Evolutionary conservation across 2,329 filamentous ascomycete genomes (phyloP), one percentile per base, ranked within the genome.

Genomic region (Pseudocercospora vitis): DNA sequence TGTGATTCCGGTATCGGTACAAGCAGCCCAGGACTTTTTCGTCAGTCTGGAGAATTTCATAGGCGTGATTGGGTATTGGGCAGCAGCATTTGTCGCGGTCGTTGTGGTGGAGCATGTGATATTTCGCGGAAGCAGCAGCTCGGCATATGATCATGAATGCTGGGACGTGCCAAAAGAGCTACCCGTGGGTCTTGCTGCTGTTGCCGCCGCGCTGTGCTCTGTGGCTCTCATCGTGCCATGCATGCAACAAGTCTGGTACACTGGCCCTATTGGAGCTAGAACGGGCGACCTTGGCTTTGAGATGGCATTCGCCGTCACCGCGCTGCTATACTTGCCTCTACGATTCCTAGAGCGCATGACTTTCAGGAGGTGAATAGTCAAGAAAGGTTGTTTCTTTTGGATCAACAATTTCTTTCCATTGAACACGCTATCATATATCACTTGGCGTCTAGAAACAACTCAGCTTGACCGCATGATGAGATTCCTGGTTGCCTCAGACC

Each of bases 231-330:
- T 65, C 3, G 54, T 67, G 14, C 57, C 63, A n/a, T 60, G 51
- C 12, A 66, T 67, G 63, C 53, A 54, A 18, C 63, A 67, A 46
- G 56, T 63, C 3, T 67, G 61, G 61, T 67, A 65, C 18, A 64
- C 59, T 5, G 65, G 65, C 12, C 63, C 65, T 4, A 60, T 67
- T 12, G 65, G 63, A 7, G 49, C 46, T 67, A 77, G 62, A 29
- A 83, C 82, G 8, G 84, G 84, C 0, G 83, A 87, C 58, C 80
- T 87, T 65, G 84, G 84, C 0, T 85, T 87, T 53, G 84, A 87
- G 71, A 70, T 84, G 66, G 83, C 83, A 0, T 79, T 86, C 63
- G 74, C 75, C 23, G 65, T 78, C 8, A 74, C 73, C 7, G 69
- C 68, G n/a, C 37, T 74, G 51, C 58, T 78, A 19, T 78, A 79